Evolutionary conservation across 805 yeast species (phyloP), one percentile per base, ranked within the genome.

Genomic region (Hemisphaericaspora nanyangensis): DNA sequence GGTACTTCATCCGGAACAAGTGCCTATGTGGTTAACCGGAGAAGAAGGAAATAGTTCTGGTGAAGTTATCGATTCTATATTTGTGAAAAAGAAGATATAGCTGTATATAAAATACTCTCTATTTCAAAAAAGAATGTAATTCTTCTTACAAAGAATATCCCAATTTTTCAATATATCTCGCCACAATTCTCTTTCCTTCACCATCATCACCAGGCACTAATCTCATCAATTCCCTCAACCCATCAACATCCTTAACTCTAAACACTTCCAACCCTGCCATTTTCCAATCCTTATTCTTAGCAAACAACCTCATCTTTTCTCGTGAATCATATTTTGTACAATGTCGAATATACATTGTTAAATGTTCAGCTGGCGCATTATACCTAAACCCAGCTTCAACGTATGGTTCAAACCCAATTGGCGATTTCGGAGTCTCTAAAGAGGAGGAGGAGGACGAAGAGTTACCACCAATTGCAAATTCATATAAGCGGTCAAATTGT

Each of bases 11-110:
- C 73, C 84, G 0, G 62, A 69, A n/a, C 63, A 48, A 0, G 60
- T 84, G 12, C 95, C 95, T 1, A 74, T 79, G 22, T 86, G 89
- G 90, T 56, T 86, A 24, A 79, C 90, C 4, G 95, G 95, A 2
- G 88, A 85, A 55, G 81, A 80, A 44, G 83, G 85, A 0, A 49
- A 59, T 1, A 60, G 61, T 29, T 63, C 74, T 27, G 89, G 89
- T 0, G 50, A 45, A 12, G 45, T 59, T 6, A 48, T 43, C 30
- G 48, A 59, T 36, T 37, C 40, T 7, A 38, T 31, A 34, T 44
- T 47, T 33, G 31, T 33, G 20, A 39, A 34, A 39, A 18, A 22
- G n/a, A 10, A 13, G 12, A 8, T 15, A n/a, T 5, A 17, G 8
- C 3, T 4, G n/a, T 29, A 17, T 19, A 26, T 17, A 19, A 24